Evolutionary conservation across 2,329 filamentous ascomycete genomes (phyloP).

Genomic region (Cladosporium sp.): DNA sequence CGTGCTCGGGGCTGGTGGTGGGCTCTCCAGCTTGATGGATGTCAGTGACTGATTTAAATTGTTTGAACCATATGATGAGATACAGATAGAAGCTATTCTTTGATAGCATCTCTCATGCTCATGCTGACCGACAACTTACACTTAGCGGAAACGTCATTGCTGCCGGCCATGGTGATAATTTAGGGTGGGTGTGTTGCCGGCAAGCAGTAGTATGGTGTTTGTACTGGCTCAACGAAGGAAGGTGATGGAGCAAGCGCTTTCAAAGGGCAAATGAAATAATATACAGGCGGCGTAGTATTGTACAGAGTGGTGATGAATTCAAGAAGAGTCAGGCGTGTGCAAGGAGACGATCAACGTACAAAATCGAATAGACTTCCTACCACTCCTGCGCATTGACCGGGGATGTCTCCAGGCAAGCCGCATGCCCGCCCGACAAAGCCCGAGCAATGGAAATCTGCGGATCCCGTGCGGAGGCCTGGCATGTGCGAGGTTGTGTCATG

Average conservation of each 20-base stretch:
- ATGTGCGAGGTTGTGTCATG: too few species aligned
- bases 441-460: neutral
- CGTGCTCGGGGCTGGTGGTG: conserved; percentile 9
- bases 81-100: neutral
- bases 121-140: neutral
- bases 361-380: conserved; percentile 11
- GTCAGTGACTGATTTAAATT: neutral
- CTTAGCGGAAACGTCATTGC: conserved; percentile 10
- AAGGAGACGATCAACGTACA: conserved; percentile 8
- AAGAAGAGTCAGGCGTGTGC: conserved; percentile 1
- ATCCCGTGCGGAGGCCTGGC: too few species aligned
- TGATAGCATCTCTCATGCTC: neutral
- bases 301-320: conserved; percentile 6
- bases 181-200: neutral
- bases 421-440: neutral
- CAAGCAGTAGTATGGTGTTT: neutral
- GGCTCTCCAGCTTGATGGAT: neutral
- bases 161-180: conserved; percentile 3
- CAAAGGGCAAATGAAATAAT: neutral
- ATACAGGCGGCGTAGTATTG: conserved; percentile 3
- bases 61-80: neutral
- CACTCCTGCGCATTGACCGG: conserved; percentile 4
- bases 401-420: neutral
- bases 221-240: neutral
- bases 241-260: conserved; percentile 2